Conservation (phyloP, 2,329 filamentous ascomycete species). For the Didymella exigua region DNA sequence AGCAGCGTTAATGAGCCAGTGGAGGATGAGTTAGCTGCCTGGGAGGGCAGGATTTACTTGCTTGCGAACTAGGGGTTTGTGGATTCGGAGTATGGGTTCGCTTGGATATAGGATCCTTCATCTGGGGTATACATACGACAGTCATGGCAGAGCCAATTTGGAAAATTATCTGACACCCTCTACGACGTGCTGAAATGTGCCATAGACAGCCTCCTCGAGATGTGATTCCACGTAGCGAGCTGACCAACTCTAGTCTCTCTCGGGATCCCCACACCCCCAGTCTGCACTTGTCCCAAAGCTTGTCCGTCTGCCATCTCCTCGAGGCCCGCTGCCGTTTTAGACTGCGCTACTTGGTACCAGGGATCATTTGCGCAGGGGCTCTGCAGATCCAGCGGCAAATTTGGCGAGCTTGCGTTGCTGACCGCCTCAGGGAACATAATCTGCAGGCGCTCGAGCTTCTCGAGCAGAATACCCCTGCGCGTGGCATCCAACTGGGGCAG, state of each 20-base stretch:
- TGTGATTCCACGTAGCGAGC: constrained; percentile 42
- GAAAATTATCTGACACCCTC: not conserved
- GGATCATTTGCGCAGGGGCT: constrained; percentile 37
- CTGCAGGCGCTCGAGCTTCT: constrained; percentile 49
- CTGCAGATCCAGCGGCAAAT: constrained; percentile 38
- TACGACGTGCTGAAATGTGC: constrained; percentile 22
- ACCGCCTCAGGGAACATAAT: constrained; percentile 45
- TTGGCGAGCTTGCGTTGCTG: constrained; percentile 41
- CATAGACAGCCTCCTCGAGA: constrained; percentile 39
- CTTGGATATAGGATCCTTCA: not conserved
- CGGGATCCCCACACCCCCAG: constrained; percentile 14
- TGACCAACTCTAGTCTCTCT: constrained; percentile 25
- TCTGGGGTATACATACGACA: not conserved
- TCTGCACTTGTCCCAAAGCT: constrained; percentile 5
- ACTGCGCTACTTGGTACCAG: constrained; percentile 44
- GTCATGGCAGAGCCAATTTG: not conserved
- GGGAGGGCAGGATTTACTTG: constrained; percentile 41
- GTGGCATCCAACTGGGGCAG: constrained; percentile 57
- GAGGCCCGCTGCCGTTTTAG: constrained; percentile 39
- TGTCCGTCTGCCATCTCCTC: constrained; percentile 28
- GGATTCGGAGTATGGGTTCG: not conserved
- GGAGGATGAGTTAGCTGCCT: constrained; percentile 32
- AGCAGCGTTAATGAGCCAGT: constrained; percentile 24
- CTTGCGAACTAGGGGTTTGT: constrained; percentile 6
- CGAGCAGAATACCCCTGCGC: constrained; percentile 52